Evolutionary conservation across 2,329 filamentous ascomycete genomes (phyloP), one percentile per base, ranked within the genome.

Genomic region (Lachnellula subtilissima): DNA sequence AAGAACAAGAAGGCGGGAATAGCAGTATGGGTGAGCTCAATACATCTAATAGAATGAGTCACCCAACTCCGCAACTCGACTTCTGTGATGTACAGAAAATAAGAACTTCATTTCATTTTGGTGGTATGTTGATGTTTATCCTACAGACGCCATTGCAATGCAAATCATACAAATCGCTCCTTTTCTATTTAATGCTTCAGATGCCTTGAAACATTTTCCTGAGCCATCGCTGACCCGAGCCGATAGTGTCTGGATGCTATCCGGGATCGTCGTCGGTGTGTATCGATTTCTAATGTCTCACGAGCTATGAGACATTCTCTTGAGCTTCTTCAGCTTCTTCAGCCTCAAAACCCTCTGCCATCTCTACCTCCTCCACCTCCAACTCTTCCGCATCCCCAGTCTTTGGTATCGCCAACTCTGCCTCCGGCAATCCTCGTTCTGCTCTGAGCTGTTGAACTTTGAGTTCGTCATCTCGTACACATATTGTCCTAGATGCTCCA

Each of bases 401-500:
- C 35, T 55, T 48, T n/a, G 57, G 50, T 39, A 57, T 46, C 19
- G 51, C 53, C 23, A 62, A 51, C 19, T 50, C 57, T 14, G 51
- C 57, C 37, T 60, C 64, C 2, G 61, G 60, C 22, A 70, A 55
- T 1, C 68, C 67, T 47, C 62, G 62, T 53, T 69, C 61, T 23
- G 63, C 61, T 48, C 65, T 63, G 15, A 70, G 37, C 50, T 71
- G 67, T 53, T 67, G 61, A 5, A 71, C 63, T 43, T 70, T 9
- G 68, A 55, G 36, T 87, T 83, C 3, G 91, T 96, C 91, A 99
- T 99, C 72, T 99, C 90, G 70, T 84, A 96, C 22, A 99, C 93
- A 71, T 97, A 99, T 73, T 96, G 88, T 0, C 94, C 94, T 37
- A 99, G 73, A 75, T 99, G 94, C 75, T 99, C 93, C 1, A 97